Percentiles rank a stretch among this genome's conserved stretches.
These are phyloP conservation scores for Ilyonectria robusta DNA, from an alignment of 2,329 filamentous ascomycete genomes.

Conservation along the genomic window DNA sequence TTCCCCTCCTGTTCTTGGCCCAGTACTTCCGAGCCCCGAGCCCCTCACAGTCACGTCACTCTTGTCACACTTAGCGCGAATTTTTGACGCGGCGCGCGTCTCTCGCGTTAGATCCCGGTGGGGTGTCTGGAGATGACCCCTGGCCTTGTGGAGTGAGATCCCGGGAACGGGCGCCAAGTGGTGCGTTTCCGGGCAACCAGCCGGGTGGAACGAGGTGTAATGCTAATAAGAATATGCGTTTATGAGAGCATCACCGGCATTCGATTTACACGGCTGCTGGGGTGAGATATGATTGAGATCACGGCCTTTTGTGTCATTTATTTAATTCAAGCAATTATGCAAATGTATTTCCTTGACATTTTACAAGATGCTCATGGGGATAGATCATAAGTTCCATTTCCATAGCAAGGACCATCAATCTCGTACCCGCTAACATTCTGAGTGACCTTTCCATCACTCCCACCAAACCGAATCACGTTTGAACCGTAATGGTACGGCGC, in stretches of 20 bases:
- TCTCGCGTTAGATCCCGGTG: constrained; percentile 37
- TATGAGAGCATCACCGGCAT: constrained; percentile 3
- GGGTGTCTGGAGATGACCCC: constrained; percentile 16
- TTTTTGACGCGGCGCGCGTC: constrained; percentile 33
- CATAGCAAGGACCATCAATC: constrained; percentile 9
- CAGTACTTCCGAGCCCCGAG: not conserved
- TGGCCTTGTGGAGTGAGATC: constrained; percentile 33
- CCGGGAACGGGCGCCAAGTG: constrained; percentile 21
- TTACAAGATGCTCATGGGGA: not conserved
- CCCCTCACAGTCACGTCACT: not conserved
- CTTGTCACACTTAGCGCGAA: constrained; percentile 22
- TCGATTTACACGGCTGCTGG: not conserved
- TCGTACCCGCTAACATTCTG: constrained; percentile 15
- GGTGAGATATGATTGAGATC: not conserved
- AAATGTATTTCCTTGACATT: not conserved
- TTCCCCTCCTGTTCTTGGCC: not conserved
- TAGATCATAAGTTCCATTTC: constrained; percentile 9
- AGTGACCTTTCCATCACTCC: constrained; percentile 6
- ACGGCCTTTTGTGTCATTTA: not conserved
- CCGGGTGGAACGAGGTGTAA: not conserved
- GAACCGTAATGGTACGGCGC: constrained; percentile 24
- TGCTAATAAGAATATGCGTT: constrained; percentile 12
- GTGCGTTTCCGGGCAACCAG: constrained; percentile 30
- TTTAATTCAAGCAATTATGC: not conserved
- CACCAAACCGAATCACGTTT: constrained; percentile 17